Evolutionary conservation across 2,329 filamentous ascomycete genomes (phyloP).

Genomic region (Aspergillus brasiliensis): DNA sequence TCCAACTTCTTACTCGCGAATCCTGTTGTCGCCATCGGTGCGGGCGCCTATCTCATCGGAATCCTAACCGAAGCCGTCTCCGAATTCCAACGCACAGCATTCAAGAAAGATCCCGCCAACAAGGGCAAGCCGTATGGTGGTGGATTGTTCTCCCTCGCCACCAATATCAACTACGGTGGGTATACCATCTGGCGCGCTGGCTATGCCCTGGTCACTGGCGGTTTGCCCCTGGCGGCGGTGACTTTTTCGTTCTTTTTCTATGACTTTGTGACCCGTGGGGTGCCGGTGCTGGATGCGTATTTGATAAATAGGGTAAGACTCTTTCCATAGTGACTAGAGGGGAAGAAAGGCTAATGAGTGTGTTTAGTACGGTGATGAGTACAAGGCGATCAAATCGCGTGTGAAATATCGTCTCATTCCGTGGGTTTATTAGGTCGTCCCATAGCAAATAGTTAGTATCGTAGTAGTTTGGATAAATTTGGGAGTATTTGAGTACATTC

Average conservation of each 20-base stretch:
- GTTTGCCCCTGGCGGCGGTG: conserved; percentile 48
- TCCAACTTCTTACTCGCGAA: conserved; percentile 26
- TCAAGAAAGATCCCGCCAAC: conserved; percentile 55
- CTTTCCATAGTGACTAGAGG: neutral
- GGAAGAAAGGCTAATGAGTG: neutral
- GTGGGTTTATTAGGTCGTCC: conserved; percentile 22
- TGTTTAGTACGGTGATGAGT: conserved; percentile 15
- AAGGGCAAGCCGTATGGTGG: conserved; percentile 55
- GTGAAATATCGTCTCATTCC: conserved; percentile 16
- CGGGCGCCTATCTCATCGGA: conserved; percentile 54
- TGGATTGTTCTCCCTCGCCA: conserved; percentile 52
- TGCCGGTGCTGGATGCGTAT: conserved; percentile 55
- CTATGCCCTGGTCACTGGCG: conserved; percentile 53
- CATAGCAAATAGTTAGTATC: too few relatives aligned
- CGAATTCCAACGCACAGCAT: conserved; percentile 59
- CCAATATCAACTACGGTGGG: conserved; percentile 59
- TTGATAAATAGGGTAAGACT: conserved; percentile 39
- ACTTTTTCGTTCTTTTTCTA: conserved; percentile 46
- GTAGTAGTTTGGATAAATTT: too few relatives aligned
- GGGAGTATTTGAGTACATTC: too few relatives aligned
- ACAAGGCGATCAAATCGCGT: conserved; percentile 7
- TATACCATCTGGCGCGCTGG: conserved; percentile 55
- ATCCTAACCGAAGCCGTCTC: conserved; percentile 57
- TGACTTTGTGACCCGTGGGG: conserved; percentile 48
- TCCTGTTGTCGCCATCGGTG: conserved; percentile 45